These are phyloP conservation scores for Lophiostoma macrostomum DNA, from an alignment of 495 filamentous ascomycete species.

Conservation along the genomic window DNA sequence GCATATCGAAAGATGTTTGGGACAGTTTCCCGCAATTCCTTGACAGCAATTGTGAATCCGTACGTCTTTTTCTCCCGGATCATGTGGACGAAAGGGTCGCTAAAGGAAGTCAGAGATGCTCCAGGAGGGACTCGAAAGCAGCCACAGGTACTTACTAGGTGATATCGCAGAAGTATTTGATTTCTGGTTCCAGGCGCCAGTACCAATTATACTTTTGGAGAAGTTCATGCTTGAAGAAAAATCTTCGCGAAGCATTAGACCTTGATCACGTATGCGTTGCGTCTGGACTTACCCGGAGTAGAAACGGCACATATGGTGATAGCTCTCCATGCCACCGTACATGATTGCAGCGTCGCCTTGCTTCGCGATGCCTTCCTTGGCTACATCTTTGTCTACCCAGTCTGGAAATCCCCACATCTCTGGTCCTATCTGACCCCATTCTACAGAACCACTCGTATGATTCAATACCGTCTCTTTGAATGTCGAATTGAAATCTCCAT, in stretches of 20 bases:
- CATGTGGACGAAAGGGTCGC: constrained; percentile 96
- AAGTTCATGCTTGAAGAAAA: constrained; percentile 97
- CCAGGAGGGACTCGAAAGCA: neutral
- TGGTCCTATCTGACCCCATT: constrained; percentile 91
- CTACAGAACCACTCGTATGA: constrained; percentile 79
- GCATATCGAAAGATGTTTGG: constrained; percentile 99
- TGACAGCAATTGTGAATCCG: constrained; percentile 98
- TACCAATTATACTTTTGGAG: constrained; percentile 99
- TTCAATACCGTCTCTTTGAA: constrained; percentile 88
- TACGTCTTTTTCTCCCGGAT: constrained; percentile 92
- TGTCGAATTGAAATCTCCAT: constrained; percentile 89
- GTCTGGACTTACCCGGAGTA: constrained; percentile 76
- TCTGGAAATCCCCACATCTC: constrained; percentile 96
- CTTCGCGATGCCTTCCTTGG: constrained; percentile 90
- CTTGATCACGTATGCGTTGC: neutral
- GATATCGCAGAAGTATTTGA: constrained; percentile 99
- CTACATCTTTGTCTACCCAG: constrained; percentile 90
- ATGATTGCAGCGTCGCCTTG: constrained; percentile 98
- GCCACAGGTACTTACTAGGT: constrained; percentile 71
- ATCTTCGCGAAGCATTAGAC: constrained; percentile 49
- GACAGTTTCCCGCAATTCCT: constrained; percentile 96
- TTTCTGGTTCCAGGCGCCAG: constrained; percentile 98
- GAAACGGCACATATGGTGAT: constrained; percentile 83
- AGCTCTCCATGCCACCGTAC: constrained; percentile 99
- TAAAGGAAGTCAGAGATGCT: constrained; percentile 43